phyloP scores from a whole-genome alignment of 805 yeast genomes.

The Metschnikowia gruessii region DNA sequence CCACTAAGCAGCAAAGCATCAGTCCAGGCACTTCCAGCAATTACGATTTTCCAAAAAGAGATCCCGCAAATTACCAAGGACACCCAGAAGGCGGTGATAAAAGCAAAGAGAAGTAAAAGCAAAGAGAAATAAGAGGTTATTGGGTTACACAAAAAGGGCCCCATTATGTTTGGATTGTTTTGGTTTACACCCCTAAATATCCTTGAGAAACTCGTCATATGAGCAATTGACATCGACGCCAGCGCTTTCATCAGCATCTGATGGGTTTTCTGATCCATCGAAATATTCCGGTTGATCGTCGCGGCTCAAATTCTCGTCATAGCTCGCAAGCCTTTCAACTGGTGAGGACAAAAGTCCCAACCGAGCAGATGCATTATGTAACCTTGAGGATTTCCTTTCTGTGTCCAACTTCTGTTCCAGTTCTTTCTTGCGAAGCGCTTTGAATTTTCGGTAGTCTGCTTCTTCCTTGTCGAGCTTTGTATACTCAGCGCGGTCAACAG shows the following conservation, averaged over 20 bases:
- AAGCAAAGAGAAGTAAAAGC: too few species aligned
- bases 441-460: conserved; percentile 18
- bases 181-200: not conserved
- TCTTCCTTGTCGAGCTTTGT: conserved; percentile 8
- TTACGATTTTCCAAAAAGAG: not conserved
- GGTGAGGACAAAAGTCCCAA: conserved; percentile 11
- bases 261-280: conserved; percentile 28
- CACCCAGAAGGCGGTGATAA: not conserved
- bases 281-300: conserved; percentile 41
- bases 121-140: too few species aligned
- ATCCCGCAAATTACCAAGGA: not conserved
- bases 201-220: conserved; percentile 33
- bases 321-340: conserved; percentile 17
- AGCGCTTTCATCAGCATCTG: conserved; percentile 23
- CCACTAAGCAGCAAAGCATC: not conserved
- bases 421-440: conserved; percentile 11
- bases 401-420: not conserved
- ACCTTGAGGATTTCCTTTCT: not conserved
- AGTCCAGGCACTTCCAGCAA: not conserved
- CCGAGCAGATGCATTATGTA: not conserved
- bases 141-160: too few species aligned
- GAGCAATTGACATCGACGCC: conserved; percentile 31
- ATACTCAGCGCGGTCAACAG: conserved; percentile 12
- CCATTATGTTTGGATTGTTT: not conserved
- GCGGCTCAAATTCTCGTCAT: conserved; percentile 34